Percentiles rank a stretch among this genome's conserved stretches.
These are phyloP conservation scores for Ormosia semicastrata DNA, from an alignment of 306 rosid species.

Conservation along the genomic window DNA sequence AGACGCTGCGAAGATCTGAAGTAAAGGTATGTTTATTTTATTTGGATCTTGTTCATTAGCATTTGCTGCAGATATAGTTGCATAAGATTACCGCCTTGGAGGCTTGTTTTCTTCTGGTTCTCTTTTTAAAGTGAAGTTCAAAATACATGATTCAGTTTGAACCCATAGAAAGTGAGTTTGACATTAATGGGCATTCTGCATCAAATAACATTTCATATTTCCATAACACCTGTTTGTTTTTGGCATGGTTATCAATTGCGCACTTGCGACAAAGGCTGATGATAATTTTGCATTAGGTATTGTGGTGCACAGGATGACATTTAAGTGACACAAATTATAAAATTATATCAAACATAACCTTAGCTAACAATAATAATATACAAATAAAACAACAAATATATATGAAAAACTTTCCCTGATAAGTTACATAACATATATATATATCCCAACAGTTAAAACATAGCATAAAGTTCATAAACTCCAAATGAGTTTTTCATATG, in stretches of 20 bases:
- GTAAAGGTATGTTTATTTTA: slow-evolving; percentile 74
- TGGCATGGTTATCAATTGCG: background rate
- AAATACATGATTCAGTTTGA: background rate
- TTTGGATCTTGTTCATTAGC: slow-evolving; percentile 14
- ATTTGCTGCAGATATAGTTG: background rate
- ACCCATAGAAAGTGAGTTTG: background rate
- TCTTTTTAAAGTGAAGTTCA: background rate
- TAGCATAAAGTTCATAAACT: too few species aligned
- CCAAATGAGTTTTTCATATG: too few species aligned
- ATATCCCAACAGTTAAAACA: too few species aligned
- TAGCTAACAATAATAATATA: background rate
- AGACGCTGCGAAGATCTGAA: slow-evolving; percentile 96
- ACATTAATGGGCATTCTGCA: background rate
- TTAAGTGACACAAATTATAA: background rate
- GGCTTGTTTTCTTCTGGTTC: background rate
- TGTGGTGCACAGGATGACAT: background rate
- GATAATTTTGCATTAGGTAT: background rate
- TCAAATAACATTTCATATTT: background rate
- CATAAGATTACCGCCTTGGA: background rate
- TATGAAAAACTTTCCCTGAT: too few species aligned
- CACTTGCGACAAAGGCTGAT: background rate
- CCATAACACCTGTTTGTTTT: background rate
- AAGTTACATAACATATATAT: too few species aligned
- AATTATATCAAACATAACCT: background rate
- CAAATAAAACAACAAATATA: background rate